A percentile compares a stretch with the other conserved stretches of the same genome.
Conservation (phyloP, 441 rosid species). For the Gossypium davidsonii region DNA sequence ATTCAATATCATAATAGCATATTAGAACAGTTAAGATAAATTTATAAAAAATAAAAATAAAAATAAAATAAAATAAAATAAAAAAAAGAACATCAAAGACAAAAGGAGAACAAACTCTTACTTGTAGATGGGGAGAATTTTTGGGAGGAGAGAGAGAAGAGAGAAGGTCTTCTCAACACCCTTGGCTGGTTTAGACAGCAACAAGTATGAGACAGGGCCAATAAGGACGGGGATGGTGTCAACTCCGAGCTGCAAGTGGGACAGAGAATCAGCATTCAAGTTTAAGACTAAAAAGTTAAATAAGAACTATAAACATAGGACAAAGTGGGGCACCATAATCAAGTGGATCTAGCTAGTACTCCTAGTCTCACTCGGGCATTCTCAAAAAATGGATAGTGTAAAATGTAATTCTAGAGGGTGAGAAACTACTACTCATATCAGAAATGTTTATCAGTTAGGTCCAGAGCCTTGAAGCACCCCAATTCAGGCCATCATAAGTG, state of each 20-base stretch:
- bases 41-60: too few species aligned
- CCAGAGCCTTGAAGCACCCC: neutral
- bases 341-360: neutral
- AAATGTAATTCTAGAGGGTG: neutral
- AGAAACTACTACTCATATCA: neutral
- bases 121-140: slow-evolving; percentile 89
- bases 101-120: slow-evolving; percentile 22
- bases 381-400: neutral
- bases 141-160: slow-evolving; percentile 78
- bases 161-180: slow-evolving; percentile 76
- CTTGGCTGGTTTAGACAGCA: slow-evolving; percentile 88
- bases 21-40: slow-evolving; percentile 16
- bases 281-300: neutral
- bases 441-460: neutral
- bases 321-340: neutral
- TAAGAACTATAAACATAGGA: neutral
- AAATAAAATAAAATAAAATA: too few species aligned
- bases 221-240: slow-evolving; percentile 79
- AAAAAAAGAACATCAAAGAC: neutral
- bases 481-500: neutral
- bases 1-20: slow-evolving; percentile 11
- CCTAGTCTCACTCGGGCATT: neutral
- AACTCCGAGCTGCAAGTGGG: slow-evolving; percentile 63
- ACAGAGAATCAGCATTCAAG: slow-evolving; percentile 11
- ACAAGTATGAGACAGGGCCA: slow-evolving; percentile 92